Conservation (phyloP, 1,284 basidiomycete species). For the Pascua sp. region DNA sequence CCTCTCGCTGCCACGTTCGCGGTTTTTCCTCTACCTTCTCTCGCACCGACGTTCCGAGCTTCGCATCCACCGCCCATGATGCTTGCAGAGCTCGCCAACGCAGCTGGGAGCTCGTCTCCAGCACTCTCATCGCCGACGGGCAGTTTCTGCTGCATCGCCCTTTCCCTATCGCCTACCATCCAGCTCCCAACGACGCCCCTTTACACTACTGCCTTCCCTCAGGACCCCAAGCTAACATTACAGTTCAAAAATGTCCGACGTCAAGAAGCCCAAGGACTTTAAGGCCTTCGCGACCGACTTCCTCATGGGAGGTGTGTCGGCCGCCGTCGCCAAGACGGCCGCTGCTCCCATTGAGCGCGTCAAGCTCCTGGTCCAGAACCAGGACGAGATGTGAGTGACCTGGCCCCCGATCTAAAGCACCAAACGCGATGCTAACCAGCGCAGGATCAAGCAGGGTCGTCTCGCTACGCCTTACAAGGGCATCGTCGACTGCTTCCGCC, state of each 20-base stretch:
- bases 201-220: too few relatives aligned
- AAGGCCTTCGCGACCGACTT: conserved; percentile 51
- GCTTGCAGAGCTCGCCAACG: too few relatives aligned
- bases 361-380: conserved; percentile 95
- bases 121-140: too few relatives aligned
- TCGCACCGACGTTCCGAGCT: too few relatives aligned
- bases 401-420: neutral
- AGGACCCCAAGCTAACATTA: too few relatives aligned
- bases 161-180: too few relatives aligned
- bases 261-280: conserved; percentile 50
- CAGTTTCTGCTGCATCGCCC: too few relatives aligned
- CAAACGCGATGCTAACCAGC: conserved; percentile 3
- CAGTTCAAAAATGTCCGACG: conserved; percentile 31
- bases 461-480: conserved; percentile 90
- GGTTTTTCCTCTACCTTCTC: too few relatives aligned
- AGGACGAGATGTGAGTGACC: conserved; percentile 55
- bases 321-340: conserved; percentile 91
- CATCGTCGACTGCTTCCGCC: conserved; percentile 77
- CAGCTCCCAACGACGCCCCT: too few relatives aligned
- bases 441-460: conserved; percentile 90
- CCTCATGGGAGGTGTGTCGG: conserved; percentile 52
- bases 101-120: too few relatives aligned
- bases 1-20: too few relatives aligned
- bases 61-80: too few relatives aligned
- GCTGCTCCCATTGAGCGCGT: conserved; percentile 99